phyloP scores from a whole-genome alignment of 352 stramenopile species.

The Phytophthora podocarpi region DNA sequence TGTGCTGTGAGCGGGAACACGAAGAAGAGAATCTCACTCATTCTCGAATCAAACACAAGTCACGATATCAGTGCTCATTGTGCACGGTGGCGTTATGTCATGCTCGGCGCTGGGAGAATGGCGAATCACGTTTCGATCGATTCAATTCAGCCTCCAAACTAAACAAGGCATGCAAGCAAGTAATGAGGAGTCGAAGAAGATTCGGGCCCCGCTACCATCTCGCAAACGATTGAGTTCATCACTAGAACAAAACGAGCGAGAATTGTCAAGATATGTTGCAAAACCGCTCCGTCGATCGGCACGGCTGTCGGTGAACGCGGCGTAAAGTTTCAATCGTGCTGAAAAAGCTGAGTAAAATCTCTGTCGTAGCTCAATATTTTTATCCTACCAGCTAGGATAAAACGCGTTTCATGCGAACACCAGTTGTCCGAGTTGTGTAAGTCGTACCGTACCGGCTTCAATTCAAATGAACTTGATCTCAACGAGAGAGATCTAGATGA shows the following conservation, averaged over 20 bases:
- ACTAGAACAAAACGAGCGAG: not conserved
- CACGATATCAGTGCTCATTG: not conserved
- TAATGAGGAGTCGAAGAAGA: not conserved
- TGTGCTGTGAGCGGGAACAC: not conserved
- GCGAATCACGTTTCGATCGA: not conserved
- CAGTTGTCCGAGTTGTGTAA: too few species aligned
- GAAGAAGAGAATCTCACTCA: not conserved
- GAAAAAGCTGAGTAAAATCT: too few species aligned
- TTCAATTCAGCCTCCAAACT: not conserved
- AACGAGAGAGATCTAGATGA: too few species aligned
- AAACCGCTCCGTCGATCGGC: not conserved
- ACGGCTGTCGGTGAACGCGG: too few species aligned
- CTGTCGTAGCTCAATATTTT: too few species aligned
- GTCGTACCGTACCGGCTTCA: too few species aligned
- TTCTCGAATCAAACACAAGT: not conserved
- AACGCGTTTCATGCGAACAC: too few species aligned
- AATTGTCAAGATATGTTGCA: not conserved
- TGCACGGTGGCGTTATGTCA: conserved; percentile 1
- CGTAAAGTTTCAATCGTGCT: too few species aligned
- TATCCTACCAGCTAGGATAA: too few species aligned
- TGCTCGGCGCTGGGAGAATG: not conserved
- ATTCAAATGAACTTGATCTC: too few species aligned
- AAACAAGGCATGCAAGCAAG: not conserved
- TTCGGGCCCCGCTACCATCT: not conserved
- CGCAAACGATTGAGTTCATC: not conserved